A percentile compares a stretch with the other conserved stretches of the same genome.
phyloP scores from a whole-genome alignment of 2,329 filamentous ascomycete species.

The Xylaria sp. region DNA sequence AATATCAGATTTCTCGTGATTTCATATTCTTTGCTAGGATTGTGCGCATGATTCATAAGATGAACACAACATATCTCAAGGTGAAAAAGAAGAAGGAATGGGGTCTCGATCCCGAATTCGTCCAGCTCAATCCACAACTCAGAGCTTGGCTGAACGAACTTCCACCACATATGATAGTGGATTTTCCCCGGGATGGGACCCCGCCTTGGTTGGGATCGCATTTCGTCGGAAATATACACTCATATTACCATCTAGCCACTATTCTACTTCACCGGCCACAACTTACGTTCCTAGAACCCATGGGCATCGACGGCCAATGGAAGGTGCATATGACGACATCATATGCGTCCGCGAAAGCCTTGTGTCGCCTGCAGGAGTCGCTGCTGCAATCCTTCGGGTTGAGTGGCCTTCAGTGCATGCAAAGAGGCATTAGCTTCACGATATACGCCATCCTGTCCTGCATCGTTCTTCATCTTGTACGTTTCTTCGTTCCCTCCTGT shows the following conservation, averaged over 20 bases:
- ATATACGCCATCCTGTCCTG: conserved; percentile 93
- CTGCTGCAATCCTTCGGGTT: conserved; percentile 78
- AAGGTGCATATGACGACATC: conserved; percentile 87
- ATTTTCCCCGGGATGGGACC: conserved; percentile 77
- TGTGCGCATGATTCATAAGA: conserved; percentile 76
- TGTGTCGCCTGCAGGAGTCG: conserved; percentile 87
- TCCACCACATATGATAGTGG: conserved; percentile 77
- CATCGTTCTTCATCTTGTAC: conserved; percentile 89
- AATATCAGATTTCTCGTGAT: conserved; percentile 80
- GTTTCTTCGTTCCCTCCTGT: conserved; percentile 44
- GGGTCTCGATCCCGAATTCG: conserved; percentile 84
- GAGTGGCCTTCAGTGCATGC: conserved; percentile 85
- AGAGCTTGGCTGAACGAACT: conserved; percentile 77
- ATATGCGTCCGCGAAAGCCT: conserved; percentile 80
- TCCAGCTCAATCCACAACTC: conserved; percentile 78
- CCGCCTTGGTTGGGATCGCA: conserved; percentile 85
- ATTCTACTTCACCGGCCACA: conserved; percentile 90
- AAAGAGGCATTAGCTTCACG: conserved; percentile 90
- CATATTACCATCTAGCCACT: conserved; percentile 83
- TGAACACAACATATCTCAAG: conserved; percentile 77
- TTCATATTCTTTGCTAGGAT: conserved; percentile 82
- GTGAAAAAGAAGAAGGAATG: conserved; percentile 78
- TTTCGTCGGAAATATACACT: conserved; percentile 87
- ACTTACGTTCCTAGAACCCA: conserved; percentile 77
- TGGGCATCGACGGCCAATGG: conserved; percentile 74